Evolutionary conservation across 345 rosid species (phyloP).

Genomic region (Eutrema japonicum): DNA sequence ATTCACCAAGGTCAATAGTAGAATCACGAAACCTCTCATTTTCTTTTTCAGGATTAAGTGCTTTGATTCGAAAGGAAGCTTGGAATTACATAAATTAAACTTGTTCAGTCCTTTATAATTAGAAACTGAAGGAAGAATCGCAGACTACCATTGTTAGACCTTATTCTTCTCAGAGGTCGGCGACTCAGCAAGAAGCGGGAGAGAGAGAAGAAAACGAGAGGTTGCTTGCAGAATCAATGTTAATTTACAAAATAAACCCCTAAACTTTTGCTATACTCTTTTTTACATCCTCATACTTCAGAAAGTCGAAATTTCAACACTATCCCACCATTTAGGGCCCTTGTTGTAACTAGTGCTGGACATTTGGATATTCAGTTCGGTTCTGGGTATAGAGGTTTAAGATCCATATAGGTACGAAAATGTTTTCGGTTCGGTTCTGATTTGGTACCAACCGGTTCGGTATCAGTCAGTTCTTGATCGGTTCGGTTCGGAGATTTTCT

Average conservation of each 20-base stretch:
- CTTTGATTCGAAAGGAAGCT: slow-evolving; percentile 6
- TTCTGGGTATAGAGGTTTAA: too few relatives aligned
- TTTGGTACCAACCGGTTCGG: too few relatives aligned
- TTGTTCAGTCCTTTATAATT: slow-evolving; percentile 8
- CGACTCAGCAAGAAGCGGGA: slow-evolving; percentile 46
- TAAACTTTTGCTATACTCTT: neutral
- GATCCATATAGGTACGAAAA: too few relatives aligned
- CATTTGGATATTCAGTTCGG: too few relatives aligned
- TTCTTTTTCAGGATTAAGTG: neutral
- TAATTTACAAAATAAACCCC: slow-evolving; percentile 18
- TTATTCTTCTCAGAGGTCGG: slow-evolving; percentile 44
- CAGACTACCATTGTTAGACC: slow-evolving; percentile 42
- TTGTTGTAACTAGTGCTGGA: too few relatives aligned
- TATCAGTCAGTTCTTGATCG: too few relatives aligned
- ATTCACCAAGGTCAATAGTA: neutral
- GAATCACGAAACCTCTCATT: slow-evolving; percentile 1
- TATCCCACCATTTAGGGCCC: neutral
- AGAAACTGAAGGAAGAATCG: slow-evolving; percentile 34
- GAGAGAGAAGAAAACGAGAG: slow-evolving; percentile 40
- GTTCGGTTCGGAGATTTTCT: too few relatives aligned
- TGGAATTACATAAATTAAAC: slow-evolving; percentile 10
- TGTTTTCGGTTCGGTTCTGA: too few relatives aligned
- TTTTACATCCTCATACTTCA: neutral
- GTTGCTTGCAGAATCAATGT: slow-evolving; percentile 29
- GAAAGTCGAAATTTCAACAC: neutral